Evolutionary conservation across 148 eudicot species (phyloP), one percentile per base, ranked within the genome.

Genomic region (Cornus kousa): DNA sequence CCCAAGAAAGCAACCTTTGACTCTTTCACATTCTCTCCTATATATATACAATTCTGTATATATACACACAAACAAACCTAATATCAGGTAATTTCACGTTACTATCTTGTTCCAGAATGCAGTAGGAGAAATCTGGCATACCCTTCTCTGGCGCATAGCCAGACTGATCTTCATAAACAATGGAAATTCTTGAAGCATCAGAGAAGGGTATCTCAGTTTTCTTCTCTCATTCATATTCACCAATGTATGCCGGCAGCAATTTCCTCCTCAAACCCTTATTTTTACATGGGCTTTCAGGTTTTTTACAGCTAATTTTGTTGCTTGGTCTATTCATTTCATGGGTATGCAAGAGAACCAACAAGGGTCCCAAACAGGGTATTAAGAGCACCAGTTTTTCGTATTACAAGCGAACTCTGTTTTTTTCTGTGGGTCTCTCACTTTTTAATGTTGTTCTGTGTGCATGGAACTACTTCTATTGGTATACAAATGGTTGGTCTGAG

Each of bases 221-320:
- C 17, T 68, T 24, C 32, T 68, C 71, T 24, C 32, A 68, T 68
- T 32, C 39, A 23, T 68, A 24, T 24, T 68, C 39, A 9, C 5
- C 19, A 2, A 12, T 68, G 71, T 24, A 2, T 9, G 12, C 11
- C 8, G 24, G 19, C 16, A 5, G 14, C 78, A 68, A 74, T 71
- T 78, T 82, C 10, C 72, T 85, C 22, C 53, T 80, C 74, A 79
- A 74, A 68, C 80, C 81, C 55, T 64, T 85, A 23, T 83, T 87
- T 62, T 62, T 80, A 43, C 78, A 75, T 74, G 79, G 83, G 83
- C 31, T 83, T 48, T 83, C 88, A 24, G 74, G 66, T 76, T 84
- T 71, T 0, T 13, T 84, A 12, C 93, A 92, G 77, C 62, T 86
- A 9, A 24, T 85, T 46, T 72, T 88, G 80, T 77, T 90, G 9